Conservation (phyloP, 331 rosid genomes). For the Acacia pycnantha region DNA sequence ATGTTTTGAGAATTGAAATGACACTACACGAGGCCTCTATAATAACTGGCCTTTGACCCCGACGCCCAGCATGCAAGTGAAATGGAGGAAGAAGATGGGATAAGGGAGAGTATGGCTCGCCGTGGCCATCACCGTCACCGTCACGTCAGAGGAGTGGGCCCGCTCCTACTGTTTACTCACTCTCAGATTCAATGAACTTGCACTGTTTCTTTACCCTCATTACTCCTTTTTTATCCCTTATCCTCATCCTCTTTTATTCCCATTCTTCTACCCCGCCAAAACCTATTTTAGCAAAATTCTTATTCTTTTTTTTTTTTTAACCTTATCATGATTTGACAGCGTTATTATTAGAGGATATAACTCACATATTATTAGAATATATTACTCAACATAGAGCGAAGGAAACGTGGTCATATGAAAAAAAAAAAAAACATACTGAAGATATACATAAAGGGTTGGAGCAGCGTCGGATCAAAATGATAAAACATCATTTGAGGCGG, state of each 20-base stretch:
- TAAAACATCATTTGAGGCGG: too few relatives aligned
- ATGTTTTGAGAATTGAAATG: not conserved
- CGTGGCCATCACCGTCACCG: not conserved
- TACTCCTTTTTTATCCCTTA: not conserved
- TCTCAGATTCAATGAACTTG: not conserved
- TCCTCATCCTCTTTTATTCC: not conserved
- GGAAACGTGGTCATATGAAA: too few relatives aligned
- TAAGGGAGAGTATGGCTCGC: not conserved
- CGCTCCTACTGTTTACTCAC: not conserved
- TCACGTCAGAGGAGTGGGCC: not conserved
- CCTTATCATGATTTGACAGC: not conserved
- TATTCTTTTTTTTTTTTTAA: not conserved
- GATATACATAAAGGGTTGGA: too few relatives aligned
- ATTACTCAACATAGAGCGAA: too few relatives aligned
- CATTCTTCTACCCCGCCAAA: not conserved
- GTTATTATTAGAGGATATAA: too few relatives aligned
- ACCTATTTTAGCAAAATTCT: not conserved
- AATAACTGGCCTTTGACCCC: too few relatives aligned
- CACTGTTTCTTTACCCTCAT: conserved; percentile 5
- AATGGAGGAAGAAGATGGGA: not conserved
- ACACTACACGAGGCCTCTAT: too few relatives aligned
- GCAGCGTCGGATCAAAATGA: too few relatives aligned
- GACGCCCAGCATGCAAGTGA: not conserved
- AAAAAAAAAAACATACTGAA: too few relatives aligned
- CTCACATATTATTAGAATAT: too few relatives aligned